Percentiles rank a stretch among this genome's conserved stretches.
Evolutionary conservation across 306 rosid genomes (phyloP).

Genomic region (Fragaria nilgerrensis): DNA sequence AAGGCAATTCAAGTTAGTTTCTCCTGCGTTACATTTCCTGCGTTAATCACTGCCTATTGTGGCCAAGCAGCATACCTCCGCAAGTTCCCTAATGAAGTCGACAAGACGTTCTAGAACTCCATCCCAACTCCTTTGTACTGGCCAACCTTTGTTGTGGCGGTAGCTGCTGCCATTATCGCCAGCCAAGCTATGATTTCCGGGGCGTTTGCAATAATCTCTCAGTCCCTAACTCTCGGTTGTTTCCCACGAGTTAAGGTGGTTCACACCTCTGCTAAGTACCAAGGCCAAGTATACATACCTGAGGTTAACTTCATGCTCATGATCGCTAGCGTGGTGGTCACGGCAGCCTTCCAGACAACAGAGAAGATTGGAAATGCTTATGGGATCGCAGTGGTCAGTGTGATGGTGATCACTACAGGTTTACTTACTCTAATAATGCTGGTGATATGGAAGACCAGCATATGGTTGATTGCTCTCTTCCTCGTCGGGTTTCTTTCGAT

Average conservation of each 20-base stretch:
- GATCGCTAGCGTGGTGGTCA: slow-evolving; percentile 60
- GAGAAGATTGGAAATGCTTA: slow-evolving; percentile 76
- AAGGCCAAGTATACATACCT: slow-evolving; percentile 81
- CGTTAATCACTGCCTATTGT: slow-evolving; percentile 36
- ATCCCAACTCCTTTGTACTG: slow-evolving; percentile 59
- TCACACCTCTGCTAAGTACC: slow-evolving; percentile 65
- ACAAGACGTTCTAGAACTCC: slow-evolving; percentile 47
- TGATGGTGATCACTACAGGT: slow-evolving; percentile 60
- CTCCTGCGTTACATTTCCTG: slow-evolving; percentile 49
- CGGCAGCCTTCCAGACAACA: slow-evolving; percentile 64
- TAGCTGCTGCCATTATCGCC: slow-evolving; percentile 76
- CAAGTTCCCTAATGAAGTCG: slow-evolving; percentile 43
- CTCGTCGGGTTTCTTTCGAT: slow-evolving; percentile 33
- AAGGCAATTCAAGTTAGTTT: slow-evolving; percentile 71
- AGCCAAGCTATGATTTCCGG: slow-evolving; percentile 94
- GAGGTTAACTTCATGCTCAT: slow-evolving; percentile 72
- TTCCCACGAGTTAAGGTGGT: slow-evolving; percentile 76
- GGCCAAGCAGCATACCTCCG: slow-evolving; percentile 70
- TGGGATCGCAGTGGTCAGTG: slow-evolving; percentile 77
- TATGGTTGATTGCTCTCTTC: slow-evolving; percentile 56
- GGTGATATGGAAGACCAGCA: slow-evolving; percentile 66
- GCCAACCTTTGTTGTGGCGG: slow-evolving; percentile 82
- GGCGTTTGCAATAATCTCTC: slow-evolving; percentile 68
- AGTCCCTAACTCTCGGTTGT: slow-evolving; percentile 67
- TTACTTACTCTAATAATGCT: slow-evolving; percentile 63